These are phyloP conservation scores for Solanum tarijense DNA, from an alignment of 257 asterid genomes.

Conservation along the genomic window DNA sequence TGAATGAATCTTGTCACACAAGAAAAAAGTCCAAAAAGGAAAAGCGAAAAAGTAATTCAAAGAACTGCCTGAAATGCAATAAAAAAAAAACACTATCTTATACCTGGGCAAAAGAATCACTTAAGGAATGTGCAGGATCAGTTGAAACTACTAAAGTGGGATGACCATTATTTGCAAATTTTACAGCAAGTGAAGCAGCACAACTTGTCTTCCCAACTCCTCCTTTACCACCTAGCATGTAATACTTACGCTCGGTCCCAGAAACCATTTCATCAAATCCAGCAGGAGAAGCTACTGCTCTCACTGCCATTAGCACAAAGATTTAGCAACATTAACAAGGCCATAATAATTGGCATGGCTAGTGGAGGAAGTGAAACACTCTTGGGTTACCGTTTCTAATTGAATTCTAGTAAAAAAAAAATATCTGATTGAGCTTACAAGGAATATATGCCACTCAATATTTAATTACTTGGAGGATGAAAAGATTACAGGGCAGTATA, in stretches of 20 bases:
- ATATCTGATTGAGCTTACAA: neutral
- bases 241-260: slow-evolving; percentile 86
- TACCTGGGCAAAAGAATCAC: slow-evolving; percentile 99
- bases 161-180: slow-evolving; percentile 93
- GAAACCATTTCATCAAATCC: slow-evolving; percentile 87
- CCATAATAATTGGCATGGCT: neutral
- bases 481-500: neutral
- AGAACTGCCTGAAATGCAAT: neutral
- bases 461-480: neutral
- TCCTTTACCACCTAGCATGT: slow-evolving; percentile 98
- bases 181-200: slow-evolving; percentile 96
- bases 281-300: slow-evolving; percentile 65
- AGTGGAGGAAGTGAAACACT: neutral
- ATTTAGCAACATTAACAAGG: neutral
- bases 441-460: neutral
- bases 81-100: neutral
- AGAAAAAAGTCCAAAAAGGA: neutral
- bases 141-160: slow-evolving; percentile 98
- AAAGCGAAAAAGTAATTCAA: neutral
- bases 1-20: neutral
- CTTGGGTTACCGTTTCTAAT: neutral
- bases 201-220: slow-evolving; percentile 99
- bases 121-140: slow-evolving; percentile 96
- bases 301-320: slow-evolving; percentile 40
- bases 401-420: neutral